These are phyloP conservation scores for Tillandsia fasciculata DNA, from an alignment of 176 grass and related monocot species.

Conservation along the genomic window DNA sequence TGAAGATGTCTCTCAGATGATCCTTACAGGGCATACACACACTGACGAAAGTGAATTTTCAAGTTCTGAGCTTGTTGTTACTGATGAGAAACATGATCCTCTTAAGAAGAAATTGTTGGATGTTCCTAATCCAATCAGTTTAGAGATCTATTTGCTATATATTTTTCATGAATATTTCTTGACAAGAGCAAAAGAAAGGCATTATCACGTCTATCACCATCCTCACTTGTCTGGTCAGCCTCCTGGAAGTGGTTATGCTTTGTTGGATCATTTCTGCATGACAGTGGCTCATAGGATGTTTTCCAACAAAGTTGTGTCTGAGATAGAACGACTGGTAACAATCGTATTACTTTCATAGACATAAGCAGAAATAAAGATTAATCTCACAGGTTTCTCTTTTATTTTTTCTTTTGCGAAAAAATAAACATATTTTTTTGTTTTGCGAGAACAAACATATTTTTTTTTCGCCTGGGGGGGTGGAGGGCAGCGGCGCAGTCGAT, in stretches of 20 bases:
- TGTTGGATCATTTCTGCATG: slow-evolving; percentile 56
- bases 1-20: slow-evolving; percentile 28
- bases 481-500: too few species aligned
- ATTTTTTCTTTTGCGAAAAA: too few species aligned
- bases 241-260: slow-evolving; percentile 26
- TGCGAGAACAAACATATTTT: too few species aligned
- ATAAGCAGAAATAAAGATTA: slow-evolving; percentile 2
- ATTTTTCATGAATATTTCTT: slow-evolving; percentile 69
- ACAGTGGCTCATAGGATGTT: slow-evolving; percentile 74
- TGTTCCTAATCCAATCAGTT: slow-evolving; percentile 48
- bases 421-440: not conserved
- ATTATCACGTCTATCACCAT: slow-evolving; percentile 10
- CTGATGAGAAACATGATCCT: slow-evolving; percentile 34
- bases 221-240: slow-evolving; percentile 24
- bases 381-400: too few species aligned
- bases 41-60: slow-evolving; percentile 16
- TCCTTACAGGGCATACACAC: slow-evolving; percentile 19
- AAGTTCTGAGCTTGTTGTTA: slow-evolving; percentile 35
- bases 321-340: slow-evolving; percentile 71
- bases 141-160: slow-evolving; percentile 67
- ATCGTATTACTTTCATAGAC: slow-evolving; percentile 14
- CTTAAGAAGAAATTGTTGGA: slow-evolving; percentile 19
- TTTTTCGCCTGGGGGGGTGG: too few species aligned
- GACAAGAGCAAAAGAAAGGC: slow-evolving; percentile 46
- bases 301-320: slow-evolving; percentile 73